Percentiles rank a stretch among this genome's conserved stretches.
These are phyloP conservation scores for Candida sp. DNA, from an alignment of 1,139 yeast species.

Conservation along the genomic window DNA sequence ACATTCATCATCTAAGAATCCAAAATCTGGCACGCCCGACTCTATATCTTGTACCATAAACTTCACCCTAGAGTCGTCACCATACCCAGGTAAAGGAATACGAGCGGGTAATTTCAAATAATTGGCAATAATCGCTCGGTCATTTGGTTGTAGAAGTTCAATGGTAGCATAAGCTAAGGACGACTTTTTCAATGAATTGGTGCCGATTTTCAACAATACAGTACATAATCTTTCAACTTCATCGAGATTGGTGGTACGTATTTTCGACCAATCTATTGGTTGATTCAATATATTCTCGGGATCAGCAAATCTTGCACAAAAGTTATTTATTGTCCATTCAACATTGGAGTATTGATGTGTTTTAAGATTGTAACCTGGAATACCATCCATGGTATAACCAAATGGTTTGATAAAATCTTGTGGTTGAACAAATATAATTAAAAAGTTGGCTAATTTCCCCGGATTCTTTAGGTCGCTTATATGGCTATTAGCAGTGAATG, in stretches of 20 bases:
- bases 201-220: not conserved
- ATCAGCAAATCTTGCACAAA: not conserved
- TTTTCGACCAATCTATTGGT: constrained; percentile 1
- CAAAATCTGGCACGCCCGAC: not conserved
- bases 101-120: constrained; percentile 1
- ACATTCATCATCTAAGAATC: not conserved
- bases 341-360: not conserved
- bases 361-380: not conserved
- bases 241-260: not conserved
- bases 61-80: not conserved
- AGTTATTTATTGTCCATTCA: not conserved
- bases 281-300: not conserved
- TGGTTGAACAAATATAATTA: not conserved
- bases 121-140: not conserved
- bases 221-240: constrained; percentile 1
- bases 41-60: not conserved
- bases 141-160: constrained; percentile 1
- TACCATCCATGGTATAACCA: not conserved
- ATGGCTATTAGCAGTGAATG: not conserved
- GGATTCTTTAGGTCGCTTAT: not conserved
- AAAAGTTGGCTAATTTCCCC: not conserved
- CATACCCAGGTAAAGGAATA: not conserved
- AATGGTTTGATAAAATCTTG: not conserved
- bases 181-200: not conserved
- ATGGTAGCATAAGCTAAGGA: constrained; percentile 2